These are phyloP conservation scores for Fusarium fujikuroi DNA, from an alignment of 2,329 filamentous ascomycete species.

Conservation along the genomic window DNA sequence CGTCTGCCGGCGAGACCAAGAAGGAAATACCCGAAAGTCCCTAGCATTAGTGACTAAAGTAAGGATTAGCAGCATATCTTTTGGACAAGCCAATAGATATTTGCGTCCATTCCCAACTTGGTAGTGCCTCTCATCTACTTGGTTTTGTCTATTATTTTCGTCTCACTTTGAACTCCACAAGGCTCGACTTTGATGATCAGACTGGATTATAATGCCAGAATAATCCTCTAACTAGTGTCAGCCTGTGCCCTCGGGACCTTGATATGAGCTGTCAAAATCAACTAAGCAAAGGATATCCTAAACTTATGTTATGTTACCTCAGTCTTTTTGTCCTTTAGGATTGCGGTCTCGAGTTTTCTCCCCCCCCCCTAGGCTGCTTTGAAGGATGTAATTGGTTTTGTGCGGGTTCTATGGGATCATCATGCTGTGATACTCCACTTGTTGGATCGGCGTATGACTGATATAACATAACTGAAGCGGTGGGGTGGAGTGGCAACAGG, in stretches of 20 bases:
- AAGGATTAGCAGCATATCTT: not conserved
- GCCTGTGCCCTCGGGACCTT: too few relatives aligned
- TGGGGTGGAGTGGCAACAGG: not conserved
- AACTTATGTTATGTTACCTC: too few relatives aligned
- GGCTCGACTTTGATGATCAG: not conserved
- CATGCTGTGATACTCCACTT: not conserved
- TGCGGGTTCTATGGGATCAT: not conserved
- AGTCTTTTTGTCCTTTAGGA: too few relatives aligned
- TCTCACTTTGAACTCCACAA: not conserved
- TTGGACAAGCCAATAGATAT: not conserved
- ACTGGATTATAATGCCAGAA: not conserved
- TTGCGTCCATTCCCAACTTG: not conserved
- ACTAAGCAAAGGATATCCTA: too few relatives aligned
- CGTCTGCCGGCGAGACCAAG: slow-evolving; percentile 9
- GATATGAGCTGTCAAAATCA: too few relatives aligned
- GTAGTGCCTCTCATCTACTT: not conserved
- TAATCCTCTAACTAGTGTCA: accelerated
- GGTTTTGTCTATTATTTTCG: not conserved
- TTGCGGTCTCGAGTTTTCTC: too few relatives aligned
- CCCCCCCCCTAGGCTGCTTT: too few relatives aligned
- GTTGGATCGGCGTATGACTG: slow-evolving; percentile 12
- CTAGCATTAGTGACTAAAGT: not conserved
- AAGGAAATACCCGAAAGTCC: not conserved
- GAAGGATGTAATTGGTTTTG: not conserved
- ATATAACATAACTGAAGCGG: not conserved